A percentile compares a stretch with the other conserved stretches of the same genome.
These are phyloP conservation scores for Thamnidium elegans DNA, from an alignment of 192 early-diverging fungal species.

Conservation along the genomic window DNA sequence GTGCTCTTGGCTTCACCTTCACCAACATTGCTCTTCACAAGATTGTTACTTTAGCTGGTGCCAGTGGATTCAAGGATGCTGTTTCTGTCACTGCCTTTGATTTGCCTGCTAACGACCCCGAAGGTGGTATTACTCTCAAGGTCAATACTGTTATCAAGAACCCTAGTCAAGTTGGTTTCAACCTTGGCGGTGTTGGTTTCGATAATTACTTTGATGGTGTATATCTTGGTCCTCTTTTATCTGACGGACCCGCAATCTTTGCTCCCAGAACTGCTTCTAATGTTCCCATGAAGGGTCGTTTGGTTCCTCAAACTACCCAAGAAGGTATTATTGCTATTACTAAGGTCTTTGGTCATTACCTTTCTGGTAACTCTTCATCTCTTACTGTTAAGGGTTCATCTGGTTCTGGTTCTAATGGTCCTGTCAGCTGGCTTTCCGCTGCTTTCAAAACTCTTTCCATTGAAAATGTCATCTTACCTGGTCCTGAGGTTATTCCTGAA, in stretches of 20 bases:
- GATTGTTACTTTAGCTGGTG: constrained; percentile 44
- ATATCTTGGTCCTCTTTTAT: constrained; percentile 48
- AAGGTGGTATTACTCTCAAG: constrained; percentile 60
- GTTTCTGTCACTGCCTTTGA: constrained; percentile 47
- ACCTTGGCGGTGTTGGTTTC: constrained; percentile 46
- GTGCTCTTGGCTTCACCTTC: constrained; percentile 51
- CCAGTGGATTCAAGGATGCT: constrained; percentile 45
- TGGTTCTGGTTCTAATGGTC: constrained; percentile 31
- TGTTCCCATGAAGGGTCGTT: constrained; percentile 49
- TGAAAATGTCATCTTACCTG: constrained; percentile 34
- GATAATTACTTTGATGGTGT: constrained; percentile 42
- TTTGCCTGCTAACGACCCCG: constrained; percentile 53
- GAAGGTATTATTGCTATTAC: constrained; percentile 44
- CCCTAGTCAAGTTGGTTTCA: constrained; percentile 53
- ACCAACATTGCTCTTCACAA: constrained; percentile 50
- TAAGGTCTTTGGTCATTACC: constrained; percentile 48
- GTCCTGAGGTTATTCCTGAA: constrained; percentile 31
- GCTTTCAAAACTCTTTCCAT: constrained; percentile 46
- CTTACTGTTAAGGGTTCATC: constrained; percentile 32
- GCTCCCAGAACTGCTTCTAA: constrained; percentile 28
- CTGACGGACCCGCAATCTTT: constrained; percentile 35
- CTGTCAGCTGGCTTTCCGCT: constrained; percentile 37
- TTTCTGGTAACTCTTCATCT: constrained; percentile 36
- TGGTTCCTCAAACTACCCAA: constrained; percentile 47
- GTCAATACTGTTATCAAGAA: constrained; percentile 62